Percentiles rank a stretch among this genome's conserved stretches.
phyloP scores from a whole-genome alignment of 768 basidiomycete species.

The Leccinum rimulosum region DNA sequence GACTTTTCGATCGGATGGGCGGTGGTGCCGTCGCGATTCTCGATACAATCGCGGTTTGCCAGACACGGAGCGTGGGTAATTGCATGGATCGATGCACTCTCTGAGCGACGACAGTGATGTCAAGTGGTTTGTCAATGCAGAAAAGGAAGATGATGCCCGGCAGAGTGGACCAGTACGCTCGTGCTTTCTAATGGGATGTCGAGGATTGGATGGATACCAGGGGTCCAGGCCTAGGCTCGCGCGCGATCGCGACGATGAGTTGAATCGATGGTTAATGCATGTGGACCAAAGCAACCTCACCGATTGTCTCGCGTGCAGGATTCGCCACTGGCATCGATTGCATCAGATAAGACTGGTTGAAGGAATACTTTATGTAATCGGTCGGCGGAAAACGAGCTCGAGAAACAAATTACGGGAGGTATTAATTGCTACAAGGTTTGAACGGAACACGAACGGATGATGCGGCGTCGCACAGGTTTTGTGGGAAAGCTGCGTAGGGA shows the following conservation, averaged over 20 bases:
- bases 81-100: too few relatives aligned
- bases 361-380: neutral
- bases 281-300: neutral
- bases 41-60: neutral
- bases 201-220: neutral
- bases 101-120: neutral
- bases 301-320: neutral
- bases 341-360: constrained; percentile 9
- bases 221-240: neutral
- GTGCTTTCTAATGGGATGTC: neutral
- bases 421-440: neutral
- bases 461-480: constrained; percentile 3
- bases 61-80: neutral
- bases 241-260: neutral
- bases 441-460: constrained; percentile 4
- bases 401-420: constrained; percentile 2
- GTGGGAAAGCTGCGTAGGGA: constrained; percentile 10
- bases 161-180: neutral
- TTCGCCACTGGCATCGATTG: constrained; percentile 6
- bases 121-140: neutral
- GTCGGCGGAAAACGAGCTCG: neutral
- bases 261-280: neutral
- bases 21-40: constrained; percentile 12
- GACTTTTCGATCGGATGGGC: neutral
- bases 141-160: constrained; percentile 8